Base-by-base conservation (phyloP, 169 alveolate species). In the Theileria luwenshuni region DNA sequence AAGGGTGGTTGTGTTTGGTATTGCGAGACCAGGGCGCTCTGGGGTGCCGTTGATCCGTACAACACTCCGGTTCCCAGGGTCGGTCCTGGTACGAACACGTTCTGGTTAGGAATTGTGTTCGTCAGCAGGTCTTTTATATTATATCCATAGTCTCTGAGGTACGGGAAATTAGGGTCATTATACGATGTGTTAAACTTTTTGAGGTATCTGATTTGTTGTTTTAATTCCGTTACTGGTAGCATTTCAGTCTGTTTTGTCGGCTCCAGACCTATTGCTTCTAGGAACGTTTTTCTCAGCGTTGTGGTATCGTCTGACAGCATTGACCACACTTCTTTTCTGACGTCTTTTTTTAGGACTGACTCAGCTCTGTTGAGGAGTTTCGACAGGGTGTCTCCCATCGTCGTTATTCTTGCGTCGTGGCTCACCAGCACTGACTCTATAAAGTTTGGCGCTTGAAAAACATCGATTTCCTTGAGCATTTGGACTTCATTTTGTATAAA, bases 161-260 rank as follows among this genome's bases (percentile, higher is more conserved):
- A 25, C 54, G 30, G 23, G 17, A 41, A 51, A n/a, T 75, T 67
- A 0, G 79, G 41, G 25, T 58, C 80, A n/a, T 38, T 12, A 45
- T 69, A 74, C 13, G 89, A 83, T 13, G 71, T 25, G 71, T 81
- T 81, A 74, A 81, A 81, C 38, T 68, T 81, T 30, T 63, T 52
- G 25, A 81, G 49, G 52, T 73, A 73, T 15, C 27, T 56, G 10
- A 81, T 81, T 28, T 81, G 77, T 47, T 35, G 64, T 80, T 81
- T 81, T 5, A 81, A 56, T 13, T 81, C 85, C 42, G 25, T 60
- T 5, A 28, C 23, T 25, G 19, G 28, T 5, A 68, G 52, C 27
- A n/a, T 21, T 48, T 1, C 41, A 17, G 32, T 13, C 1, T 13
- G 74, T 5, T n/a, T 61, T 49, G 6, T 17, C 25, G 7, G 60